A percentile compares a stretch with the other conserved stretches of the same genome.
Conservation (phyloP, 192 early-diverging fungal species). For the Lobosporangium transversale region DNA sequence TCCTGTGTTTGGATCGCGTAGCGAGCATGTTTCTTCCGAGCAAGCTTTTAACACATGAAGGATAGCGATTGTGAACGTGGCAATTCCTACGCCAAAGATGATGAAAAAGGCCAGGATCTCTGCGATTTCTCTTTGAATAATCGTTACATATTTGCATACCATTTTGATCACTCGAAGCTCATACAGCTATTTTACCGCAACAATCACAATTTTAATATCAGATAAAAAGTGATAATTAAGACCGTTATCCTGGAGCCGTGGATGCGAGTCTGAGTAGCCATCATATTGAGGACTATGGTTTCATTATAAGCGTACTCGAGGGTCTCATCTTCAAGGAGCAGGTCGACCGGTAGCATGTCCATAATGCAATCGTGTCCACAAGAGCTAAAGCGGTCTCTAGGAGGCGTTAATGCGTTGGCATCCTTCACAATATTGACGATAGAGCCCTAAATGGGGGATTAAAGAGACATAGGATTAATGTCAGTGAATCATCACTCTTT, state of each 20-base stretch:
- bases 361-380: slow-evolving; percentile 13
- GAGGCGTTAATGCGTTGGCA: slow-evolving; percentile 11
- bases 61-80: not conserved
- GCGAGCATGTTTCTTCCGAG: not conserved
- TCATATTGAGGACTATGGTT: not conserved
- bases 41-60: not conserved
- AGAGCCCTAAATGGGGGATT: slow-evolving; percentile 6
- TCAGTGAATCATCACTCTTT: too few species aligned
- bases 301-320: slow-evolving; percentile 17
- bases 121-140: slow-evolving; percentile 6
- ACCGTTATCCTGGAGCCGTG: slow-evolving; percentile 5
- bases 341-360: slow-evolving; percentile 3
- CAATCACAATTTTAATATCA: too few species aligned
- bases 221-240: slow-evolving; percentile 12
- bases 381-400: not conserved
- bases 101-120: not conserved
- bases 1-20: too few species aligned
- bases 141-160: slow-evolving; percentile 8
- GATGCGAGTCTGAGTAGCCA: slow-evolving; percentile 11
- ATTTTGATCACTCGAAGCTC: slow-evolving; percentile 8
- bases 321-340: slow-evolving; percentile 2
- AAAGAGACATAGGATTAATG: not conserved
- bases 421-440: slow-evolving; percentile 23
- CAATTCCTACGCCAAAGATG: not conserved
- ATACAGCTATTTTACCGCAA: not conserved